Conservation (phyloP, 306 rosid genomes). For the Prunus padus region DNA sequence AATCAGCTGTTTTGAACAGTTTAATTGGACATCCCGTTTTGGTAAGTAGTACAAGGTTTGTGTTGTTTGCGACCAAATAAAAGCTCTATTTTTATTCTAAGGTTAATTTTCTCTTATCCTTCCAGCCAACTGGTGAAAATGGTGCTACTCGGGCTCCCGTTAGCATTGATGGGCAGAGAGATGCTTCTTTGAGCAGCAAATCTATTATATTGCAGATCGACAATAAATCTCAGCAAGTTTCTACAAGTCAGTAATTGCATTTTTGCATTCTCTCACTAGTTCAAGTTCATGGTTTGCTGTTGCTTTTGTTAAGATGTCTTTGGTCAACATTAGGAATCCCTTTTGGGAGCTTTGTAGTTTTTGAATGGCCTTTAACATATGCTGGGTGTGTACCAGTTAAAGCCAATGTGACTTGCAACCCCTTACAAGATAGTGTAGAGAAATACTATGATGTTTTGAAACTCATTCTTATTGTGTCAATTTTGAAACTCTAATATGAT, state of each 20-base stretch:
- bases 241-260: conserved; percentile 68
- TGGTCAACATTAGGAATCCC: not conserved
- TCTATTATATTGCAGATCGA: no score
- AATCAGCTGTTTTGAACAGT: no score
- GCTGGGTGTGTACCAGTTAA: not conserved
- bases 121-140: no score
- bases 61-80: no score
- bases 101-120: no score
- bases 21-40: no score
- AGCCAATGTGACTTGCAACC: not conserved
- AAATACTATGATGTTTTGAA: not conserved
- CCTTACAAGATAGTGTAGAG: not conserved
- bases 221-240: no score
- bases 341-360: not conserved
- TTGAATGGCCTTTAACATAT: conserved; percentile 1
- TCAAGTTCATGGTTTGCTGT: not conserved
- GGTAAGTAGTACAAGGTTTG: no score
- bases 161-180: no score
- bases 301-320: not conserved
- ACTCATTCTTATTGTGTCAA: conserved; percentile 15
- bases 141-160: no score
- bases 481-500: conserved; percentile 2
- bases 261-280: not conserved
- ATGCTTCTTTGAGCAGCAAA: no score
- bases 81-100: no score